Percentiles rank a stretch among this genome's conserved stretches.
Conservation (phyloP, 2,329 filamentous ascomycete genomes). For the Moelleriella libera region DNA sequence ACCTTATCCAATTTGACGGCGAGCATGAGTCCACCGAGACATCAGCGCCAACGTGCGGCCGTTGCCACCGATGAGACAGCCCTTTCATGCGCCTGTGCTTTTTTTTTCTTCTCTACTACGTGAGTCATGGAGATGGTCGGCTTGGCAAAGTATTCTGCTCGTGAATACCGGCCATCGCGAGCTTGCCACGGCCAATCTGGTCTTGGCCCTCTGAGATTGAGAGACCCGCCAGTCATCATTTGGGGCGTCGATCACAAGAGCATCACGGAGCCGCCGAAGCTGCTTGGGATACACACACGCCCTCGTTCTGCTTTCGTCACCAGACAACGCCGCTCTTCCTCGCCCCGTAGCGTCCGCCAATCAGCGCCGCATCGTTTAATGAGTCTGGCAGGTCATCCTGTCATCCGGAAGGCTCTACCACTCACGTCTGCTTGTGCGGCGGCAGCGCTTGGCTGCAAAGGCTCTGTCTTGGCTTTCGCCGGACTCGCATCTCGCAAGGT, state of each 20-base stretch:
- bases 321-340: neutral
- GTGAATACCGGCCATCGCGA: neutral
- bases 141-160: neutral
- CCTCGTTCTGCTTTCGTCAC: neutral
- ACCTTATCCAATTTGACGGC: too few species aligned
- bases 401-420: too few species aligned
- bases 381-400: too few species aligned
- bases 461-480: neutral
- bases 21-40: neutral
- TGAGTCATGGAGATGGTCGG: neutral
- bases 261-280: neutral
- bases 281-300: too few species aligned
- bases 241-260: neutral
- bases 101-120: too few species aligned
- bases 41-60: neutral
- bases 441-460: too few species aligned
- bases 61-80: neutral
- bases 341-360: neutral
- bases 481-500: neutral
- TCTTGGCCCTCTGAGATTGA: neutral
- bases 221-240: neutral
- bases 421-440: too few species aligned
- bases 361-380: neutral
- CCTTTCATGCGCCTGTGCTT: too few species aligned
- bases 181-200: too few species aligned